A percentile compares a stretch with the other conserved stretches of the same genome.
Conservation (phyloP, 495 filamentous ascomycete genomes). For the Tuber melanosporum region DNA sequence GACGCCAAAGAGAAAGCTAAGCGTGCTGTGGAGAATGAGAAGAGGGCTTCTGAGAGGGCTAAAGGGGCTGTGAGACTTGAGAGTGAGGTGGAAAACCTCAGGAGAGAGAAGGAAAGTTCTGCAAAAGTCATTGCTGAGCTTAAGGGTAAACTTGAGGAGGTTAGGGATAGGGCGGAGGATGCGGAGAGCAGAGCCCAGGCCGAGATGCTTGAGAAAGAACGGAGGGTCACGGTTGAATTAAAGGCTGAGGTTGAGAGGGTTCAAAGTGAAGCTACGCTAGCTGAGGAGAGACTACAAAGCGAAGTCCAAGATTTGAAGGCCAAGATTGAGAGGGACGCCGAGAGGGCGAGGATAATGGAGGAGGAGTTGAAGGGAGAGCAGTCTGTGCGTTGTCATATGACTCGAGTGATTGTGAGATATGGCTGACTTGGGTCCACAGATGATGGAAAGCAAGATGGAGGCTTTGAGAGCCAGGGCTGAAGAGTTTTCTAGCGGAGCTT, state of each 20-base stretch:
- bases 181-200: conserved; percentile 61
- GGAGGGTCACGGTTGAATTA: conserved; percentile 58
- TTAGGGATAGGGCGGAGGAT: conserved; percentile 58
- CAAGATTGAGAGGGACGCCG: conserved; percentile 65
- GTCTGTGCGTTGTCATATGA: conserved; percentile 43
- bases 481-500: conserved; percentile 76
- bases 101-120: conserved; percentile 59
- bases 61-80: conserved; percentile 61
- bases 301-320: conserved; percentile 65
- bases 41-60: conserved; percentile 56
- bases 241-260: conserved; percentile 64
- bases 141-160: conserved; percentile 62
- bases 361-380: conserved; percentile 78
- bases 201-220: conserved; percentile 65
- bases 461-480: conserved; percentile 76
- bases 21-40: conserved; percentile 62
- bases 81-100: conserved; percentile 63
- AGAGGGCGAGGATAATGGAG: conserved; percentile 63
- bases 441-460: conserved; percentile 85
- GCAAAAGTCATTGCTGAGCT: conserved; percentile 62
- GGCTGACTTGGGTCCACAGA: conserved; percentile 42
- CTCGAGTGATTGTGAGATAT: not conserved
- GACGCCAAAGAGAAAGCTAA: conserved; percentile 55
- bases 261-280: conserved; percentile 69
- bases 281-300: conserved; percentile 59